These are phyloP conservation scores for Ascoidea tarda DNA, from an alignment of 805 yeast species.

Conservation along the genomic window DNA sequence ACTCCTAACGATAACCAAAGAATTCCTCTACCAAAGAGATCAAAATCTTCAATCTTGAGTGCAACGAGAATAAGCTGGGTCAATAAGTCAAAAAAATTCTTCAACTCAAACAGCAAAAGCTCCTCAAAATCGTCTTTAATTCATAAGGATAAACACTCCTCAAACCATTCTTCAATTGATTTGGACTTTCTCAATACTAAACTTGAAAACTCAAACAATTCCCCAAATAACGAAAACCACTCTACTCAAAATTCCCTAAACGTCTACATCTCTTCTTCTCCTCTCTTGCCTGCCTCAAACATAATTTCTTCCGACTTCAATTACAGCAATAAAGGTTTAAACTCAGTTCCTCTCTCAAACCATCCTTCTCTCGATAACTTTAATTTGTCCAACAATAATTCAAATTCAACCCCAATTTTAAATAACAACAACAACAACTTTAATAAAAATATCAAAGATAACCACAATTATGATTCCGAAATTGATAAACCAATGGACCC, in stretches of 20 bases:
- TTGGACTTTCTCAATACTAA: too few species aligned
- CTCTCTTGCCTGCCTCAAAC: neutral
- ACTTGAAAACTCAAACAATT: too few species aligned
- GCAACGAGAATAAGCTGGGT: neutral
- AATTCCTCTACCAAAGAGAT: neutral
- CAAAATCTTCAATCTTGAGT: neutral
- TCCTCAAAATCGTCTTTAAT: too few species aligned
- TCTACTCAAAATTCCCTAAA: too few species aligned
- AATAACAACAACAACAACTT: too few species aligned
- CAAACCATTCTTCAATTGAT: neutral
- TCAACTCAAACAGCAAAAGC: neutral
- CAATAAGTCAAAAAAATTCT: neutral
- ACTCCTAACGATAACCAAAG: too few species aligned
- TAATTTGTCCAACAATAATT: too few species aligned
- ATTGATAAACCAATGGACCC: neutral
- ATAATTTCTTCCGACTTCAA: too few species aligned
- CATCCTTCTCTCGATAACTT: neutral
- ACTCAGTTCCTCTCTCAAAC: neutral
- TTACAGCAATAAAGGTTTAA: too few species aligned
- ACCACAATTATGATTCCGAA: too few species aligned
- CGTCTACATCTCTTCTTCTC: neutral
- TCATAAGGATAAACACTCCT: too few species aligned
- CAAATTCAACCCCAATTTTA: neutral
- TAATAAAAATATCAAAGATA: neutral
- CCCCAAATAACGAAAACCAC: too few species aligned